Evolutionary conservation across 1,139 yeast genomes (phyloP).

Genomic region (Arxiozyma bovina): DNA sequence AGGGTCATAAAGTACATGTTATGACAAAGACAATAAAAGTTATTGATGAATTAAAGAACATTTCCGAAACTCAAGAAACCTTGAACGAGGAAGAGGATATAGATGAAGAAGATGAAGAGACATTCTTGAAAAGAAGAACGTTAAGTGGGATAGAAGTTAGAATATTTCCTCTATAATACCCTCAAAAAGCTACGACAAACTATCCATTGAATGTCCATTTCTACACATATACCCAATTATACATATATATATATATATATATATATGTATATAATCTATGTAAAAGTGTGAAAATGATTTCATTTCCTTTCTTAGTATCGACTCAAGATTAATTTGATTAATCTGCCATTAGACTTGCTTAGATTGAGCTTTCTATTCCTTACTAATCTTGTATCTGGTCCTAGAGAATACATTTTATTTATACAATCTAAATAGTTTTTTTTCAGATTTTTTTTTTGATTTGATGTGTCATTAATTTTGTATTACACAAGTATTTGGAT

Average conservation of each 20-base stretch:
- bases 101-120: slow-evolving; percentile 32
- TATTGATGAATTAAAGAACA: slow-evolving; percentile 41
- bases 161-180: slow-evolving; percentile 29
- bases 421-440: too few relatives aligned
- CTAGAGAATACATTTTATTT: too few relatives aligned
- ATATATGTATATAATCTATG: too few relatives aligned
- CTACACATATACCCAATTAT: not conserved
- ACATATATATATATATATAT: too few relatives aligned
- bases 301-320: too few relatives aligned
- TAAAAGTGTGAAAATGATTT: too few relatives aligned
- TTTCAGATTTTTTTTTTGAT: too few relatives aligned
- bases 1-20: slow-evolving; percentile 42
- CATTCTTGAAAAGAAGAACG: slow-evolving; percentile 40
- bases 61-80: not conserved
- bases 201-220: not conserved
- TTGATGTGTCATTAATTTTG: too few relatives aligned
- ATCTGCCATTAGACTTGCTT: too few relatives aligned
- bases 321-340: too few relatives aligned
- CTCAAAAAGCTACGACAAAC: not conserved
- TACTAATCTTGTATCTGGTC: not conserved
- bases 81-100: slow-evolving; percentile 29
- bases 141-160: slow-evolving; percentile 53
- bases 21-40: slow-evolving; percentile 53
- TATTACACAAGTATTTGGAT: not conserved
- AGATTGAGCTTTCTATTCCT: too few relatives aligned